phyloP scores from a whole-genome alignment of 2,329 filamentous ascomycete genomes.

The Akanthomyces dipterigenus region DNA sequence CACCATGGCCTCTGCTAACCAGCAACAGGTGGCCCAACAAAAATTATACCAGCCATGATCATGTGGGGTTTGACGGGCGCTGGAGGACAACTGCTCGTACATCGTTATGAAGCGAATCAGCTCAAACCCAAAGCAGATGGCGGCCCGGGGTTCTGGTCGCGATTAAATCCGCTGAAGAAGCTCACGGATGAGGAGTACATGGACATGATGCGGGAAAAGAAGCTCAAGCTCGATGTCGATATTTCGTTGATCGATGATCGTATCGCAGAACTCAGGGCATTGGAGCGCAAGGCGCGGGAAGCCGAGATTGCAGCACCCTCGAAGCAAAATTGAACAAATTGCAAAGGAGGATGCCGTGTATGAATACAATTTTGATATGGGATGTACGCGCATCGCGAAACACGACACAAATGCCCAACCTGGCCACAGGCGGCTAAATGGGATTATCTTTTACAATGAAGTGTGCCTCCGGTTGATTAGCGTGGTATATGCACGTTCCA shows the following conservation, averaged over 20 bases:
- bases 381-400: neutral
- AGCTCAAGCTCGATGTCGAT: constrained; percentile 65
- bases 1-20: constrained; percentile 14
- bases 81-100: constrained; percentile 32
- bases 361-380: neutral
- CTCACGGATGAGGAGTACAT: constrained; percentile 69
- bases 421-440: neutral
- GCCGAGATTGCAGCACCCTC: neutral
- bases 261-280: constrained; percentile 41
- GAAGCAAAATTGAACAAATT: neutral
- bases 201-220: constrained; percentile 61
- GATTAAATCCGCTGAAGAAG: constrained; percentile 64
- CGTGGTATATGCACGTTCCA: neutral
- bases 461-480: neutral
- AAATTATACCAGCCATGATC: constrained; percentile 44
- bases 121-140: constrained; percentile 31
- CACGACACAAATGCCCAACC: neutral
- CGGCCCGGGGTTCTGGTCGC: constrained; percentile 43
- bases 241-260: constrained; percentile 74
- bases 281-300: constrained; percentile 6
- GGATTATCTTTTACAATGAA: neutral
- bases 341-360: neutral
- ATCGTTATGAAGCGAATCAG: constrained; percentile 22
- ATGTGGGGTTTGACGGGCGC: constrained; percentile 40
- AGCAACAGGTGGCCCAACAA: constrained; percentile 41